Evolutionary conservation across 148 eudicot genomes (phyloP).

Genomic region (Arbutus unedo): DNA sequence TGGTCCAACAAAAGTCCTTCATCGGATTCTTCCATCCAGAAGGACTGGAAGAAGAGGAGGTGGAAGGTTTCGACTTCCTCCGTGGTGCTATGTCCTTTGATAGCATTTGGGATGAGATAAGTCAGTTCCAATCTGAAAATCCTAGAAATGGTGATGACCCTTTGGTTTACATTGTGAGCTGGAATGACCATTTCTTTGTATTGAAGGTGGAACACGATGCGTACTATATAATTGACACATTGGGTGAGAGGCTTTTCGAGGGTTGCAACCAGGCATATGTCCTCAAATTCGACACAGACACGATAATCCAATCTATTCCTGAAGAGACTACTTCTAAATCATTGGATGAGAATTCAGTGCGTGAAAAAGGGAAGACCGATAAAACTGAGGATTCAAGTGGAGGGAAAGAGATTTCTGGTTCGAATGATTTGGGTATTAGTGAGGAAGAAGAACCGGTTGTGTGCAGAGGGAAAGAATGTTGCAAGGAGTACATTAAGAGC

Average conservation of each 20-base stretch:
- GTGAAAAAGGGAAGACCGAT: not conserved
- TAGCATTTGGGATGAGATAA: conserved; percentile 78
- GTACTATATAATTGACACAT: conserved; percentile 71
- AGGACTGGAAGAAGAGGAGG: conserved; percentile 44
- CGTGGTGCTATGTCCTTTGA: conserved; percentile 80
- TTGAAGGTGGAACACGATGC: conserved; percentile 74
- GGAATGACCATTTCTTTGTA: conserved; percentile 86
- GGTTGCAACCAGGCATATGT: conserved; percentile 70
- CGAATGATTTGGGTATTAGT: not conserved
- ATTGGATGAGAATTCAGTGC: conserved; percentile 16
- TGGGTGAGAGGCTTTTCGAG: conserved; percentile 86
- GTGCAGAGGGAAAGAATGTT: conserved; percentile 58
- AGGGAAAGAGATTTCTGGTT: conserved; percentile 4
- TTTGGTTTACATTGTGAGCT: conserved; percentile 58
- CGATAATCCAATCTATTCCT: conserved; percentile 38
- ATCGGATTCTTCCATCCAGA: conserved; percentile 79
- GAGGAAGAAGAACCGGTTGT: conserved; percentile 32
- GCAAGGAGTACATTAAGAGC: conserved; percentile 79
- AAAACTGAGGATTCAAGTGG: conserved; percentile 5
- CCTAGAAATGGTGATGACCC: conserved; percentile 38
- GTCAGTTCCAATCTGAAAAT: conserved; percentile 27
- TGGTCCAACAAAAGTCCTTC: conserved; percentile 61
- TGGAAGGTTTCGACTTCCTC: conserved; percentile 53
- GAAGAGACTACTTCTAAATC: conserved; percentile 11
- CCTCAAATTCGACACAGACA: conserved; percentile 55